phyloP scores from a whole-genome alignment of 2,329 filamentous ascomycete species.

The Talaromyces sp. region DNA sequence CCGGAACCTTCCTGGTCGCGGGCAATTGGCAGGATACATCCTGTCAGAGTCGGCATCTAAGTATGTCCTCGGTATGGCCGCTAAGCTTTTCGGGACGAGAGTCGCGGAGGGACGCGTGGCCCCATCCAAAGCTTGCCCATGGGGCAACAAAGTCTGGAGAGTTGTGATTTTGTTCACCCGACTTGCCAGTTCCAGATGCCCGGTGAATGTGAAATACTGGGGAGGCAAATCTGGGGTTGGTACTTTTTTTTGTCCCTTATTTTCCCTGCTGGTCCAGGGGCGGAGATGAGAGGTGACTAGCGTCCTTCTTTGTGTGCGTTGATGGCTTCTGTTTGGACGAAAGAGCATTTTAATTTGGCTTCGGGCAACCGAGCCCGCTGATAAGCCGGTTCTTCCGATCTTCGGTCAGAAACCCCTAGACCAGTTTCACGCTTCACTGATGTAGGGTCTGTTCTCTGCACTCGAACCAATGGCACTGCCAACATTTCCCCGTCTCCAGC shows the following conservation, averaged over 20 bases:
- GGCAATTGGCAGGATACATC: conserved; percentile 2
- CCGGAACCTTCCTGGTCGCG: neutral
- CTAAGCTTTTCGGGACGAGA: conserved; percentile 16
- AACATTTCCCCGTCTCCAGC: neutral
- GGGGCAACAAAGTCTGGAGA: conserved; percentile 9
- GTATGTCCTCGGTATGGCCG: neutral
- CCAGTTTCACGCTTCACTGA: neutral
- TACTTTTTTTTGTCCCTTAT: neutral
- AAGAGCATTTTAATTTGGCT: neutral
- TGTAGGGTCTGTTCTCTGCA: neutral
- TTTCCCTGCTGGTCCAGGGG: neutral
- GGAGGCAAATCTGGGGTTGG: conserved; percentile 17
- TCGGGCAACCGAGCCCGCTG: conserved; percentile 3
- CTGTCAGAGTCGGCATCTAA: conserved; percentile 1
- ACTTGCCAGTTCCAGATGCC: conserved; percentile 18
- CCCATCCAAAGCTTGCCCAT: conserved; percentile 4
- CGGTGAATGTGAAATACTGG: conserved; percentile 14
- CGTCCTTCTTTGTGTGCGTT: neutral
- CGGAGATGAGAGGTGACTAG: conserved; percentile 1
- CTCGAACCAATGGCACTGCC: neutral
- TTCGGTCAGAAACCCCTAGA: neutral
- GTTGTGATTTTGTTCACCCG: neutral
- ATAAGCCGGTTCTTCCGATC: conserved; percentile 3
- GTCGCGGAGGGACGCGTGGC: conserved; percentile 14
- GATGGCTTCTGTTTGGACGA: neutral